phyloP scores from a whole-genome alignment of 1,139 yeast species.

The Saccharomyces hybrid region DNA sequence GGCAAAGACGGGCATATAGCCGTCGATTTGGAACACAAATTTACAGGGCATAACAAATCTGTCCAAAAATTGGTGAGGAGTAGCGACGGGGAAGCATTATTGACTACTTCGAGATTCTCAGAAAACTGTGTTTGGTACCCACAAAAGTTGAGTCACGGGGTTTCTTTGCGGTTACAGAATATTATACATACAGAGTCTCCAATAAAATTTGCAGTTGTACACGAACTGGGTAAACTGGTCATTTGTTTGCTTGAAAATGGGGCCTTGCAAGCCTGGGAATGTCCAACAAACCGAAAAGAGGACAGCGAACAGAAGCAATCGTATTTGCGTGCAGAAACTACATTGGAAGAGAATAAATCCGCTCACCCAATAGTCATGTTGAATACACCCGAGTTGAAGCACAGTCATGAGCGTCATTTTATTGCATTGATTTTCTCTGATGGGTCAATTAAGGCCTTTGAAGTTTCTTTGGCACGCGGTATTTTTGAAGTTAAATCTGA shows the following conservation, averaged over 20 bases:
- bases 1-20: conserved; percentile 10
- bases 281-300: conserved; percentile 29
- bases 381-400: conserved; percentile 40
- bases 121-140: conserved; percentile 62
- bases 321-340: conserved; percentile 13
- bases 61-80: conserved; percentile 62
- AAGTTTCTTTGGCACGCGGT: conserved; percentile 18
- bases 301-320: conserved; percentile 18
- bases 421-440: conserved; percentile 38
- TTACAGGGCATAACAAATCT: conserved; percentile 83
- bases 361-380: conserved; percentile 38
- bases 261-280: conserved; percentile 57
- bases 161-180: conserved; percentile 31
- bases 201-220: conserved; percentile 44
- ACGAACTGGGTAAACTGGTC: conserved; percentile 47
- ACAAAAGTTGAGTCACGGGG: conserved; percentile 25
- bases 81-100: conserved; percentile 48
- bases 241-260: conserved; percentile 38
- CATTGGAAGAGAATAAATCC: conserved; percentile 7
- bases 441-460: conserved; percentile 30
- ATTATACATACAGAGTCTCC: conserved; percentile 35
- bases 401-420: conserved; percentile 35
- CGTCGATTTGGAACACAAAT: conserved; percentile 41
- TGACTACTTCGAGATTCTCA: conserved; percentile 44
- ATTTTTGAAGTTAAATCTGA: conserved; percentile 19